phyloP scores from a whole-genome alignment of 305 asterid genomes.

The Fraxinus greggii region DNA sequence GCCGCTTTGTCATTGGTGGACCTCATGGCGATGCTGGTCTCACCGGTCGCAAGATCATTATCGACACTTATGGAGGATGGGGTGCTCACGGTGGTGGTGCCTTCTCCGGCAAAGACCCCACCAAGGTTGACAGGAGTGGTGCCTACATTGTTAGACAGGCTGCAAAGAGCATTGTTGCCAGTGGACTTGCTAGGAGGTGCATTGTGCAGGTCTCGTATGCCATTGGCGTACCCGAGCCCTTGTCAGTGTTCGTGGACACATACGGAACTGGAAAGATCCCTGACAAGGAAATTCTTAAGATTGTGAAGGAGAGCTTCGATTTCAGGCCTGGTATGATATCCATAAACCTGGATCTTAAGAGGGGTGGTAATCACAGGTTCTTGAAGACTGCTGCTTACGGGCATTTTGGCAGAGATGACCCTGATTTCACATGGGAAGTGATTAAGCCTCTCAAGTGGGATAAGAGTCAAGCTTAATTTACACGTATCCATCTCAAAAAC shows the following conservation, averaged over 20 bases:
- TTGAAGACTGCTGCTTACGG: conserved; percentile 67
- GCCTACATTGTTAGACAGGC: conserved; percentile 67
- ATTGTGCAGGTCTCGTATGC: conserved; percentile 68
- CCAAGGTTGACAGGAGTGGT: conserved; percentile 62
- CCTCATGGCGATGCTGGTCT: conserved; percentile 75
- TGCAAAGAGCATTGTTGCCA: conserved; percentile 62
- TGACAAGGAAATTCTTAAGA: conserved; percentile 51
- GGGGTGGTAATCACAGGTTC: conserved; percentile 55
- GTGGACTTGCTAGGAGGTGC: conserved; percentile 58
- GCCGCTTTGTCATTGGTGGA: conserved; percentile 64
- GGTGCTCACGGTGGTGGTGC: conserved; percentile 72
- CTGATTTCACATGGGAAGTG: conserved; percentile 63
- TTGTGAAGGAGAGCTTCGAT: conserved; percentile 57
- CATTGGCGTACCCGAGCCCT: conserved; percentile 61
- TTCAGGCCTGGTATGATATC: conserved; percentile 75
- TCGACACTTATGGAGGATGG: conserved; percentile 63
- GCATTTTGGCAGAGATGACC: conserved; percentile 57
- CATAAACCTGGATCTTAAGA: conserved; percentile 53
- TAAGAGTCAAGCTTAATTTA: conserved; percentile 34
- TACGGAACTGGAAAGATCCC: conserved; percentile 58
- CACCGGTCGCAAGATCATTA: conserved; percentile 65
- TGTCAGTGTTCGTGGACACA: conserved; percentile 61
- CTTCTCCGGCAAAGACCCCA: conserved; percentile 59
- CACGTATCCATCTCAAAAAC: not conserved
- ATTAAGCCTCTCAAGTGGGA: conserved; percentile 63